Percentiles rank a stretch among this genome's conserved stretches.
Evolutionary conservation across 2,329 filamentous ascomycete genomes (phyloP).

Genomic region (Colletotrichum gigasporum): DNA sequence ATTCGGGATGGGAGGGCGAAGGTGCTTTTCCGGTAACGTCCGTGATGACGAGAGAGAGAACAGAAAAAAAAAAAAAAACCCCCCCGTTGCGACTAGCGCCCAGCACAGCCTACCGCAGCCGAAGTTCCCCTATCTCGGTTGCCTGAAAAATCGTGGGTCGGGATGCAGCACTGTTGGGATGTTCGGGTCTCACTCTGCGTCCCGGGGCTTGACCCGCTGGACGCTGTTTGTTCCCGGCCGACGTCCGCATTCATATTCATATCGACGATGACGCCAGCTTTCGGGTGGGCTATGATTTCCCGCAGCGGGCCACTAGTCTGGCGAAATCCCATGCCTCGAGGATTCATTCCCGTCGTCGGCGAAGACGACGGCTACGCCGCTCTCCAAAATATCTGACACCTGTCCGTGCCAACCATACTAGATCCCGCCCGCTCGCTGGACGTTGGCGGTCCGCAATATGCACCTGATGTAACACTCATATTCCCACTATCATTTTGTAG

Average conservation of each 20-base stretch:
- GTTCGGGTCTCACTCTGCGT: too few relatives aligned
- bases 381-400: neutral
- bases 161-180: neutral
- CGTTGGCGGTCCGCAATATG: too few relatives aligned
- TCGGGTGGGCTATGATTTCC: too few relatives aligned
- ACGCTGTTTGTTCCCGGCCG: neutral
- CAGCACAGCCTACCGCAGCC: neutral
- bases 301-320: neutral
- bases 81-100: too few relatives aligned
- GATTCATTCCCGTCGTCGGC: neutral
- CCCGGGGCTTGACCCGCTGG: neutral
- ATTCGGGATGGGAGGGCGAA: neutral
- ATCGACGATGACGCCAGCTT: neutral
- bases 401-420: conserved; percentile 17
- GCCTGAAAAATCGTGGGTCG: neutral
- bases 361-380: neutral
- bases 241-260: too few relatives aligned
- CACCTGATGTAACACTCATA: neutral
- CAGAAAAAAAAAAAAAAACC: too few relatives aligned
- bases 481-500: neutral
- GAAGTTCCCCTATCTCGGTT: neutral
- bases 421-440: neutral
- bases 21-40: neutral
- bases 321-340: too few relatives aligned
- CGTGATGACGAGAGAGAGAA: neutral